Conservation (phyloP, 441 rosid genomes). For the Codiaeum variegatum region DNA sequence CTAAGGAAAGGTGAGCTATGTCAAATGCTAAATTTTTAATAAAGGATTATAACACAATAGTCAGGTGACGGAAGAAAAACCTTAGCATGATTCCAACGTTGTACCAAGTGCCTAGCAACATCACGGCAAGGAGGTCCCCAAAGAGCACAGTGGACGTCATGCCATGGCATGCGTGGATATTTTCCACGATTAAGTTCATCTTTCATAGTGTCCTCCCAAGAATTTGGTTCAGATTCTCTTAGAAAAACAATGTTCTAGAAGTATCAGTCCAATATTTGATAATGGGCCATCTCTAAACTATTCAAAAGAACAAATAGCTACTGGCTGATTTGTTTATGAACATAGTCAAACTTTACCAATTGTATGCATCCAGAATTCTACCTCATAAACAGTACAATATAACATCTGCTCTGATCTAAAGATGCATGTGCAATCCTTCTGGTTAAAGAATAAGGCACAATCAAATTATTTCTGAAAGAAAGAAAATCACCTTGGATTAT, state of each 20-base stretch:
- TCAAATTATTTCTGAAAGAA: constrained; percentile 8
- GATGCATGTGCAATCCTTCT: not conserved
- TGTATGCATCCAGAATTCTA: not conserved
- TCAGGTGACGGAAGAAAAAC: constrained; percentile 30
- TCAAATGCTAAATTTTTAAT: constrained; percentile 15
- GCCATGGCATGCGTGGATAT: constrained; percentile 99
- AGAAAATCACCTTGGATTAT: constrained; percentile 75
- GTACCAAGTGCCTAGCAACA: constrained; percentile 93
- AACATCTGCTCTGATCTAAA: not conserved
- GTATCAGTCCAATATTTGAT: constrained; percentile 8
- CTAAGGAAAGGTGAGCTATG: constrained; percentile 31
- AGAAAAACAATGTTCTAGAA: constrained; percentile 18
- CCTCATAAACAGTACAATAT: not conserved
- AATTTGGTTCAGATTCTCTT: constrained; percentile 99
- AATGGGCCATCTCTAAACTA: not conserved
- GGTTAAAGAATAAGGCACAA: not conserved
- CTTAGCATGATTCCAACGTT: constrained; percentile 99
- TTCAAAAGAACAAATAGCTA: not conserved
- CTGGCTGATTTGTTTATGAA: not conserved
- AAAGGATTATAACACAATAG: not conserved
- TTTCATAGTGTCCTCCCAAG: constrained; percentile 94
- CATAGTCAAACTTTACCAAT: not conserved
- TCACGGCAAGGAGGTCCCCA: constrained; percentile 99
- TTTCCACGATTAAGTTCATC: constrained; percentile 85
- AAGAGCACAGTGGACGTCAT: constrained; percentile 94